A percentile compares a stretch with the other conserved stretches of the same genome.
Evolutionary conservation across 306 rosid genomes (phyloP).

Genomic region (Pterocarpus macrocarpus): DNA sequence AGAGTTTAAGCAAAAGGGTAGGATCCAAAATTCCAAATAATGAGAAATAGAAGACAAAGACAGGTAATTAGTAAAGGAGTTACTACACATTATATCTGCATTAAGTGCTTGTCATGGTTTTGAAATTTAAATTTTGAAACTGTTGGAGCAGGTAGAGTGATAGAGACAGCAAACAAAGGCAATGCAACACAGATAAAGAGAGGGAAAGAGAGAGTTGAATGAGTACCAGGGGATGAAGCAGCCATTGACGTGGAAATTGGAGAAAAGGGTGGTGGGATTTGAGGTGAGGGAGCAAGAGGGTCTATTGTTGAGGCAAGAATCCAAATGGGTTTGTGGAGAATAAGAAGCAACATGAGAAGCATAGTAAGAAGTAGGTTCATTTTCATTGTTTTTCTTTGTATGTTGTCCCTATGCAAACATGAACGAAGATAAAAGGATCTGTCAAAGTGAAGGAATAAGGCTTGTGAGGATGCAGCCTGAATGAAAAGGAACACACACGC

Average conservation of each 20-base stretch:
- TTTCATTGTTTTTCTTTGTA: slow-evolving; percentile 48
- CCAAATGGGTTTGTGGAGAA: slow-evolving; percentile 57
- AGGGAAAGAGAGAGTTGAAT: slow-evolving; percentile 34
- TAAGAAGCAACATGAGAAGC: slow-evolving; percentile 46
- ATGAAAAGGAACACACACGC: slow-evolving; percentile 36
- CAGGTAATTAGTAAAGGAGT: neutral
- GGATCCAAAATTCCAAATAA: slow-evolving; percentile 26
- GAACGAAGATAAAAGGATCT: slow-evolving; percentile 43
- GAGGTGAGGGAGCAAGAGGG: slow-evolving; percentile 59
- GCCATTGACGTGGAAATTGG: slow-evolving; percentile 61
- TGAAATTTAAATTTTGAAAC: slow-evolving; percentile 58
- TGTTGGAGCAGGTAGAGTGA: slow-evolving; percentile 41
- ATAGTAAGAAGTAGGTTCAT: slow-evolving; percentile 55
- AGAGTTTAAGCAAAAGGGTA: slow-evolving; percentile 40
- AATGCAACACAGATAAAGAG: neutral
- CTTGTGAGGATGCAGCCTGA: slow-evolving; percentile 39
- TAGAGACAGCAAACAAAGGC: slow-evolving; percentile 34
- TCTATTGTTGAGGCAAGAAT: slow-evolving; percentile 50
- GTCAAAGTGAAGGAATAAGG: slow-evolving; percentile 6
- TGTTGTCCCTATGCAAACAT: slow-evolving; percentile 44
- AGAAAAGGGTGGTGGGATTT: slow-evolving; percentile 55
- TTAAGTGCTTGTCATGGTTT: slow-evolving; percentile 49
- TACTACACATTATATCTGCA: slow-evolving; percentile 30
- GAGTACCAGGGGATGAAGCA: slow-evolving; percentile 73
- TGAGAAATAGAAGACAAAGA: neutral